phyloP scores from a whole-genome alignment of 2,329 filamentous ascomycete genomes.

The Tympanopsis confertula region DNA sequence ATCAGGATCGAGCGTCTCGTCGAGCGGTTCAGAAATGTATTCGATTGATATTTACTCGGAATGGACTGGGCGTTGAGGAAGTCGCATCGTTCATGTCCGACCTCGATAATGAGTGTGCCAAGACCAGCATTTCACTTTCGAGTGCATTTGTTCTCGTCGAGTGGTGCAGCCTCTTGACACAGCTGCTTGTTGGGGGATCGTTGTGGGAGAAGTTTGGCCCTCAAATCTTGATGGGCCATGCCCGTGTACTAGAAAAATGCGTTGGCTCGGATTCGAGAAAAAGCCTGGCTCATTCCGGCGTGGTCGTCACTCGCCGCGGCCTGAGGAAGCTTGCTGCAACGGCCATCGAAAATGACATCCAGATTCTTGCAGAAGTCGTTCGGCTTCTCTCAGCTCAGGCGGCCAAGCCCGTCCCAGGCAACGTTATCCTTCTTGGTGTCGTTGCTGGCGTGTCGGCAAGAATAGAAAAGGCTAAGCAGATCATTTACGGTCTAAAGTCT shows the following conservation, averaged over 20 bases:
- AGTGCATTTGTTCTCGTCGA: slow-evolving; percentile 83
- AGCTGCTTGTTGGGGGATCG: slow-evolving; percentile 50
- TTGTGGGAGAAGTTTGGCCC: slow-evolving; percentile 53
- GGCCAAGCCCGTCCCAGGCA: slow-evolving; percentile 48
- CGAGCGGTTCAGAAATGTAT: slow-evolving; percentile 68
- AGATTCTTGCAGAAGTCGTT: slow-evolving; percentile 52
- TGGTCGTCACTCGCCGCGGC: slow-evolving; percentile 68
- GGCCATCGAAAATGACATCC: slow-evolving; percentile 40
- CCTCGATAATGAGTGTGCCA: slow-evolving; percentile 58
- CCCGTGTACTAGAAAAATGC: slow-evolving; percentile 68
- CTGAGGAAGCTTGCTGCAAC: slow-evolving; percentile 64
- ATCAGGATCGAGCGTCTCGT: slow-evolving; percentile 75
- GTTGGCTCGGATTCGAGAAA: slow-evolving; percentile 51
- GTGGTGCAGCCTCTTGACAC: slow-evolving; percentile 75
- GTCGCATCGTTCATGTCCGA: slow-evolving; percentile 55
- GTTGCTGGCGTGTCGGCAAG: slow-evolving; percentile 78
- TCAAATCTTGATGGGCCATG: slow-evolving; percentile 58
- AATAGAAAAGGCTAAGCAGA: slow-evolving; percentile 46
- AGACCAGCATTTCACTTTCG: slow-evolving; percentile 63
- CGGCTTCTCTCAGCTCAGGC: slow-evolving; percentile 58
- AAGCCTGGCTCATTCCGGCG: slow-evolving; percentile 59
- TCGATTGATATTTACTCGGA: too few relatives aligned
- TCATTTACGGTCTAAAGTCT: slow-evolving; percentile 55
- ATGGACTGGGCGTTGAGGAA: too few relatives aligned
- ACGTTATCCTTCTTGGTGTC: slow-evolving; percentile 71